Evolutionary conservation across 345 rosid species (phyloP).

Genomic region (Lepidium sativum): DNA sequence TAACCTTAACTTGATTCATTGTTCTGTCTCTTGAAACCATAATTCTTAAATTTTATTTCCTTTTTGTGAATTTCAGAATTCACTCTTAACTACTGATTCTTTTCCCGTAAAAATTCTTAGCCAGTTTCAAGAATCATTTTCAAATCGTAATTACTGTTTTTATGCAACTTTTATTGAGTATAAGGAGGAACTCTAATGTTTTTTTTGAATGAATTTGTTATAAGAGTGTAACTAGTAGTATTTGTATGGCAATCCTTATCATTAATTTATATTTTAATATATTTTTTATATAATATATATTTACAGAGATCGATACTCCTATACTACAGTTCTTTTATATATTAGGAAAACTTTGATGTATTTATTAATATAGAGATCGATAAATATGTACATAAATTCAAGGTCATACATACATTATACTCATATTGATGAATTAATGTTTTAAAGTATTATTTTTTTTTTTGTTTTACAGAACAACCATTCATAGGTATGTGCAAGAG

Average conservation of each 20-base stretch:
- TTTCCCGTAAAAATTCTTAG: background rate
- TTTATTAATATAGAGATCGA: background rate
- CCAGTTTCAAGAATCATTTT: background rate
- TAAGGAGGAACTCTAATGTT: background rate
- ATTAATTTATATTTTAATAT: background rate
- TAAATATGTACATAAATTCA: background rate
- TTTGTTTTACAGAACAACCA: slow-evolving; percentile 29
- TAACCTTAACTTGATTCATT: background rate
- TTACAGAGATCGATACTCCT: too few relatives aligned
- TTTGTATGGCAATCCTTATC: background rate
- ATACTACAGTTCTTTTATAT: background rate
- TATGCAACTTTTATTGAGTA: background rate
- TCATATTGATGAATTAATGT: background rate
- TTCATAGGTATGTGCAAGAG: slow-evolving; percentile 30
- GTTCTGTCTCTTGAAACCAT: slow-evolving; percentile 13
- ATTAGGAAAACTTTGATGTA: background rate
- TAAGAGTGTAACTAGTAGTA: background rate
- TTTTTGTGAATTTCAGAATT: background rate
- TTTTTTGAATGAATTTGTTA: background rate
- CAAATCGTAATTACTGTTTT: background rate
- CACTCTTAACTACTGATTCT: background rate
- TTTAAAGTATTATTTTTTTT: background rate
- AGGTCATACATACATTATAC: background rate
- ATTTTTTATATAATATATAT: background rate
- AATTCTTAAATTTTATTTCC: background rate